Conservation (phyloP, 2,329 filamentous ascomycete species). For the Aureobasidium uvarum region DNA sequence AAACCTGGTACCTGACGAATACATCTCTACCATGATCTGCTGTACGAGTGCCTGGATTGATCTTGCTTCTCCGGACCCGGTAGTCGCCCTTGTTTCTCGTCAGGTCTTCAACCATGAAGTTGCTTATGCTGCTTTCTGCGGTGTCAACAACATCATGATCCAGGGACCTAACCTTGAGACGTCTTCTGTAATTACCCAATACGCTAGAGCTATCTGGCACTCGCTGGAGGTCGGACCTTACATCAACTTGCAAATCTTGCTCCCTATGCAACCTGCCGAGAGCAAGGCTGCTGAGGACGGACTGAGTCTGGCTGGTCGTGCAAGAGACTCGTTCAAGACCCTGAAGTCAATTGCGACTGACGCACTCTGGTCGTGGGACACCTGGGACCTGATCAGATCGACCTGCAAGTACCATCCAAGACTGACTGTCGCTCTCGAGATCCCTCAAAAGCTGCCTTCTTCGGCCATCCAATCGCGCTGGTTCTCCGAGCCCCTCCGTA, state of each 20-base stretch:
- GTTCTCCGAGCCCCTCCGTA: slow-evolving; percentile 62
- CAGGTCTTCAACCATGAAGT: slow-evolving; percentile 90
- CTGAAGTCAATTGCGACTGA: slow-evolving; percentile 11
- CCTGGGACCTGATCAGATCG: slow-evolving; percentile 84
- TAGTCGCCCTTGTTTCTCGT: slow-evolving; percentile 80
- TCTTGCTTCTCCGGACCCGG: slow-evolving; percentile 74
- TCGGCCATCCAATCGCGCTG: slow-evolving; percentile 58
- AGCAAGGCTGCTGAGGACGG: neutral
- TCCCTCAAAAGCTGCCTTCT: slow-evolving; percentile 60
- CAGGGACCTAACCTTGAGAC: slow-evolving; percentile 68
- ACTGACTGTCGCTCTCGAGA: slow-evolving; percentile 68
- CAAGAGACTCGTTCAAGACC: slow-evolving; percentile 16
- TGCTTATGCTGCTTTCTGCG: slow-evolving; percentile 93
- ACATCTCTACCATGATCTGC: slow-evolving; percentile 71
- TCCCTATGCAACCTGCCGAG: slow-evolving; percentile 72
- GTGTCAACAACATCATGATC: slow-evolving; percentile 77
- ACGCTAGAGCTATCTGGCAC: slow-evolving; percentile 80
- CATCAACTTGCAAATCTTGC: slow-evolving; percentile 74
- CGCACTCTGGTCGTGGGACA: slow-evolving; percentile 71
- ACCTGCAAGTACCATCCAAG: slow-evolving; percentile 81
- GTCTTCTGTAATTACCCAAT: slow-evolving; percentile 52
- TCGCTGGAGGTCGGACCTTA: slow-evolving; percentile 71
- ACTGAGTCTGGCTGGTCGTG: slow-evolving; percentile 5
- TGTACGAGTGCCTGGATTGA: slow-evolving; percentile 93
- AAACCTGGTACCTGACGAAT: slow-evolving; percentile 64